A percentile compares a stretch with the other conserved stretches of the same genome.
phyloP scores from a whole-genome alignment of 768 basidiomycete species.

The Boletus subcaerulescens region DNA sequence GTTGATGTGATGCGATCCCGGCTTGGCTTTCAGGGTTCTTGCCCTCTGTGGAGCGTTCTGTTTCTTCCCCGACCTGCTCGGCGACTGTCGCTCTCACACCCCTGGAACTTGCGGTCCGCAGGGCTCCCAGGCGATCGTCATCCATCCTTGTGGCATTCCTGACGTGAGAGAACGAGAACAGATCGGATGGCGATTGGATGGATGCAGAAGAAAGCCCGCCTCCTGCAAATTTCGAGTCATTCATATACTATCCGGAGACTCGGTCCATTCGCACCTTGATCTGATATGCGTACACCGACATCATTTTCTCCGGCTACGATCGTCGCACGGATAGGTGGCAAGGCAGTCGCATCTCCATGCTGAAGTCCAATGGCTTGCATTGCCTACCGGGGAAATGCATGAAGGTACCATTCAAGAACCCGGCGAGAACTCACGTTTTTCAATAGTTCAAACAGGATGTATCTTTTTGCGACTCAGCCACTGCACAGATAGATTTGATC shows the following conservation, averaged over 20 bases:
- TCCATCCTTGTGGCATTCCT: constrained; percentile 73
- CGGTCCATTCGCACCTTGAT: constrained; percentile 59
- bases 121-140: constrained; percentile 60
- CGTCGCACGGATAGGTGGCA: constrained; percentile 71
- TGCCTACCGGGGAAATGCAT: constrained; percentile 42
- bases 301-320: constrained; percentile 73
- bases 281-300: constrained; percentile 83
- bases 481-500: background rate
- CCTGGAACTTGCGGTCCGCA: constrained; percentile 57
- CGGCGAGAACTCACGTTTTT: constrained; percentile 65
- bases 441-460: constrained; percentile 85
- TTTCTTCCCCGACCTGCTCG: constrained; percentile 58
- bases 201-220: constrained; percentile 61
- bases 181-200: constrained; percentile 64
- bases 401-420: background rate
- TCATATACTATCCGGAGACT: background rate
- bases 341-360: constrained; percentile 39
- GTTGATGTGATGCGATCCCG: constrained; percentile 51
- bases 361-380: constrained; percentile 64
- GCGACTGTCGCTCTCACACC: constrained; percentile 77
- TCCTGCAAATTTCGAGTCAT: constrained; percentile 41
- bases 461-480: constrained; percentile 41
- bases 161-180: constrained; percentile 88
- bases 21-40: constrained; percentile 42
- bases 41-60: constrained; percentile 18